Evolutionary conservation across 257 asterid genomes (phyloP), one percentile per base, ranked within the genome.

Genomic region (Jaltomata sinuosa): DNA sequence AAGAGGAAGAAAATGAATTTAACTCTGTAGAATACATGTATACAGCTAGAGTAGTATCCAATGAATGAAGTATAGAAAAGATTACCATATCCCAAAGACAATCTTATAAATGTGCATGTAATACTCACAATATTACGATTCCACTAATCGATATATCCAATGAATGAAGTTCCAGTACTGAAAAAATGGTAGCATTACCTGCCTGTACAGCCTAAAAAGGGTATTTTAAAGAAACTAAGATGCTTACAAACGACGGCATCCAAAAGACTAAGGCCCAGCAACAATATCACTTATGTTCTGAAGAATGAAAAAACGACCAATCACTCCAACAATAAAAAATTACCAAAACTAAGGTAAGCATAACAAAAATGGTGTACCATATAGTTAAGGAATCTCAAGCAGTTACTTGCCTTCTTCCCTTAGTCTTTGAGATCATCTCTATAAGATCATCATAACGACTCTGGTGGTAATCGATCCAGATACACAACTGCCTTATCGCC

Each of bases 401-500:
- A 42, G 90, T 57, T 65, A 87, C 77, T 87, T 84, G 90, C 86
- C 93, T 90, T 89, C 88, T 87, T 78, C 90, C 88, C 16, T 89
- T 89, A 18, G 88, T 81, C 89, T 92, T 94, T 36, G 76, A 77
- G 49, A 94, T 68, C 90, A 85, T 87, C 47, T 90, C 95, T 84
- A 81, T 91, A 59, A 94, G 95, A 85, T 89, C 91, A 22, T 94
- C 93, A 67, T 90, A 91, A 8, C 97, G 92, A 72, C 85, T 88
- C 2, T 92, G 94, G 72, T 97, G 97, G 84, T 97, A 93, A 53
- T 97, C 99, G 12, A 94, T 94, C 94, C 90, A 86, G 1, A 91
- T 85, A 87, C 97, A 93, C 85, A 97, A 62, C 84, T 97, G 97
- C 80, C 92, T 90, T 87, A 95, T 97, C 11, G 93, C 99, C 84